Evolutionary conservation across 768 basidiomycete species (phyloP), one percentile per base, ranked within the genome.

Genomic region (Cubamyces lactineus): DNA sequence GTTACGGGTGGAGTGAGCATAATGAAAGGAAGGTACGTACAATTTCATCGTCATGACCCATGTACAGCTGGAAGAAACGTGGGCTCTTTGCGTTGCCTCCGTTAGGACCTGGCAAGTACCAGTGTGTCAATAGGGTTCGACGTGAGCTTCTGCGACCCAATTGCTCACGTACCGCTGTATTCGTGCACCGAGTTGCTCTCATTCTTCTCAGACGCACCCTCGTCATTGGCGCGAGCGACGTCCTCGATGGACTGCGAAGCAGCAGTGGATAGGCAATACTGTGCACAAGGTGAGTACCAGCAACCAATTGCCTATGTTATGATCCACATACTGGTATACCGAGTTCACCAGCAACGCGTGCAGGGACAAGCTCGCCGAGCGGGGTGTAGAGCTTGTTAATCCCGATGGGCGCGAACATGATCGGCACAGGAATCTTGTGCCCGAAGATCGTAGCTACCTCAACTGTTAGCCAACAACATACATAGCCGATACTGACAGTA

Each of bases 51-150:
- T 84, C 81, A 60, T 82, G 82, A 0, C 81, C 79, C 78, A 81
- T 81, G 65, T 85, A 84, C 17, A 85, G 71, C 72, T 84, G 83
- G 75, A 80, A 85, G 66, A 82, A 84, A n/a, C 81, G 74, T 1
- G 80, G 79, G 21, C 75, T 73, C 38, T 74, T 71, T 13, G 75
- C 73, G 51, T 73, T 67, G 16, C 74, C 75, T 19, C 72, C 74
- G 52, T 75, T 75, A 6, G 69, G 67, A 6, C 67, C 67, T 70
- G 17, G 34, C 42, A n/a, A 17, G 24, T 21, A 24, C 6, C 38
- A 39, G 5, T 34, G 3, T 7, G n/a, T 17, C 5, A 38, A 21
- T 13, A 28, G 23, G 24, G 13, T 19, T 1, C 24, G 17, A 43
- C 28, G 23, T 34, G 17, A 34, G 13, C 26, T 9, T 17, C 30